These are phyloP conservation scores for Beta vulgaris DNA, from an alignment of 148 eudicot species.

Conservation along the genomic window DNA sequence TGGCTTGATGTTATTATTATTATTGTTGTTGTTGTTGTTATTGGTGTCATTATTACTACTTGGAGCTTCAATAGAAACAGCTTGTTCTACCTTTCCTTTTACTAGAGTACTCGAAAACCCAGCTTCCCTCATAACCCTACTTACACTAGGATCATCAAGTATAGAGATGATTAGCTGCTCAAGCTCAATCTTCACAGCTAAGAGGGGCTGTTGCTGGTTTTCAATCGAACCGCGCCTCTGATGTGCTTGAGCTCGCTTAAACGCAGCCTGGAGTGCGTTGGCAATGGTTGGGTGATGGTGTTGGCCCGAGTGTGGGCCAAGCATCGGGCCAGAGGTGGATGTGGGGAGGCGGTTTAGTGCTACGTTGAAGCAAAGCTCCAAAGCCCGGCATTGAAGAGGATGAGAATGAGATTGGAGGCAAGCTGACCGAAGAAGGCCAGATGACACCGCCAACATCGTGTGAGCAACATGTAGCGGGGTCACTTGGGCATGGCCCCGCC, in stretches of 20 bases:
- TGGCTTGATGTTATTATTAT: constrained; percentile 16
- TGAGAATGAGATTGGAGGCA: constrained; percentile 78
- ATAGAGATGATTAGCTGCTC: constrained; percentile 85
- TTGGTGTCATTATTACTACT: constrained; percentile 1
- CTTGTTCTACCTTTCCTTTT: constrained; percentile 70
- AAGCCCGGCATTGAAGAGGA: constrained; percentile 83
- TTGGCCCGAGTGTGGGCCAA: constrained; percentile 35
- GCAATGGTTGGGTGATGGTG: constrained; percentile 62
- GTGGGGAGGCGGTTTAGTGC: constrained; percentile 81
- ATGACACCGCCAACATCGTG: constrained; percentile 57
- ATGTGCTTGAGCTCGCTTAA: constrained; percentile 87
- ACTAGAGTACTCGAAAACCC: constrained; percentile 81
- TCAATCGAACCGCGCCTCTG: constrained; percentile 74
- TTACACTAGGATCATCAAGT: constrained; percentile 93
- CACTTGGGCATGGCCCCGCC: constrained; percentile 84
- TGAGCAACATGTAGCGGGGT: constrained; percentile 91
- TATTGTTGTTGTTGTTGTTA: constrained; percentile 11
- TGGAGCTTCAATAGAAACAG: constrained; percentile 46
- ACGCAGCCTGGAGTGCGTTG: constrained; percentile 81
- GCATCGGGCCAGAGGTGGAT: constrained; percentile 47
- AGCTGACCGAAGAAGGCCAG: constrained; percentile 70
- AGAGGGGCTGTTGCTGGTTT: constrained; percentile 68
- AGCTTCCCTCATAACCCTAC: constrained; percentile 90
- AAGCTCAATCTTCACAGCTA: constrained; percentile 71
- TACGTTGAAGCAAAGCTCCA: constrained; percentile 91